Percentiles rank a stretch among this genome's conserved stretches.
Conservation (phyloP, 1,284 basidiomycete genomes). For the Austroboletus novae-zelandiae region DNA sequence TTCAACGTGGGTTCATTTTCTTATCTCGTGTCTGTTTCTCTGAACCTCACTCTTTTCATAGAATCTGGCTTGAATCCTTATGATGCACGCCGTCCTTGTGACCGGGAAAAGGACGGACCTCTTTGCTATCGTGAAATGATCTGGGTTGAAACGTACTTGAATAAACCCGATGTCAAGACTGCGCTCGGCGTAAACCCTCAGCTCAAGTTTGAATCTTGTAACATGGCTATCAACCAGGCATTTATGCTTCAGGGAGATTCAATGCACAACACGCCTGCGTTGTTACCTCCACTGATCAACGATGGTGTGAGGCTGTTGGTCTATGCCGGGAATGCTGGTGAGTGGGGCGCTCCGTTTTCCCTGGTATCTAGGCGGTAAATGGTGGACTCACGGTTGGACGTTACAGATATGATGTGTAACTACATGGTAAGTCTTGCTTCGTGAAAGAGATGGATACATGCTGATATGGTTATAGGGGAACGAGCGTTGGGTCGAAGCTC, state of each 20-base stretch:
- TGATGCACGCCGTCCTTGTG: conserved; percentile 81
- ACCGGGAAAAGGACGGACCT: conserved; percentile 57
- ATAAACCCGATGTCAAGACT: conserved; percentile 56
- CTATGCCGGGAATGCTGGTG: conserved; percentile 69
- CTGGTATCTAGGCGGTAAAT: neutral
- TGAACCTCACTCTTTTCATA: conserved; percentile 21
- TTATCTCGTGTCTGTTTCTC: neutral
- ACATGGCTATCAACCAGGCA: conserved; percentile 50
- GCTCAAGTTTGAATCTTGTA: conserved; percentile 47
- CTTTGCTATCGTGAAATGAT: conserved; percentile 62
- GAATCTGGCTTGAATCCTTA: conserved; percentile 74
- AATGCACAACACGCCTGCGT: conserved; percentile 63
- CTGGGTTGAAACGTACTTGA: conserved; percentile 68
- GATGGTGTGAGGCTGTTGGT: conserved; percentile 70
- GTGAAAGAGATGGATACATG: conserved; percentile 21
- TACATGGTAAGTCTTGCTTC: conserved; percentile 48
- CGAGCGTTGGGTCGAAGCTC: conserved; percentile 63
- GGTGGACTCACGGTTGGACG: neutral
- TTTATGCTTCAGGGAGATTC: conserved; percentile 66
- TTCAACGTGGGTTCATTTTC: conserved; percentile 51
- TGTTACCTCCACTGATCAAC: conserved; percentile 66
- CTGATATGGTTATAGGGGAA: conserved; percentile 52
- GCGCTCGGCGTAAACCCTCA: conserved; percentile 60
- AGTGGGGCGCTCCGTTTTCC: conserved; percentile 2
- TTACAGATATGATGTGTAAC: conserved; percentile 78